Evolutionary conservation across 2,329 filamentous ascomycete species (phyloP), one percentile per base, ranked within the genome.

Genomic region (Erysiphe neolycopersici): DNA sequence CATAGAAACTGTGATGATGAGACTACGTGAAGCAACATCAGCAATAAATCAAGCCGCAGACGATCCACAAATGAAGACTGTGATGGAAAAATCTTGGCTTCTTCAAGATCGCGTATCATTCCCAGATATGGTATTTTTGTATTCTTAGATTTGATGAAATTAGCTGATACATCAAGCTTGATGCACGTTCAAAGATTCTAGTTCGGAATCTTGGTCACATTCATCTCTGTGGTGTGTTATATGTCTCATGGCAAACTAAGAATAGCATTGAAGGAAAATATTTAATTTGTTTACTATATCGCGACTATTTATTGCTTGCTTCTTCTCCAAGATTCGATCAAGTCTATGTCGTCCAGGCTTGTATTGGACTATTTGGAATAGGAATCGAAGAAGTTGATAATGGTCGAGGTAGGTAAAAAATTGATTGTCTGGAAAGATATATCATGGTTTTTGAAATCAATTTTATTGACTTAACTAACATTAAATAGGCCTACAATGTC

Each of bases 31-130:
- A 56, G 72, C 77, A 13, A 84, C 83, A 2, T 67, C 71, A 4
- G 77, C 79, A 52, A 83, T 94, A 57, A 92, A 95, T 56, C 67
- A 72, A 46, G 81, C 81, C n/a, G 85, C 79, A 19, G 75, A 83
- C 46, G 80, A 89, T 53, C 71, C 72, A 9, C 63, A 71, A 40
- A 73, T 75, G 50, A 77, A 77, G 52, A 67, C 67, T 16, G 68
- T 71, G 0, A 71, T 94, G 44, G 75, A 87, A 51, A 84, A 77
- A 51, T 91, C 84, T 0, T 84, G 85, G 73, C 61, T 82, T 17
- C 64, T 98, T 13, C 84, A 92, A 58, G 79, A 87, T 51, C 76
- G 81, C 31, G 66, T 95, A 10, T 65, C 69, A 0, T 85, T 92
- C 54, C 68, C 76, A 1, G 67, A 78, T 48, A 71, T 78, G 57